Evolutionary conservation across 306 rosid species (phyloP), one percentile per base, ranked within the genome.

Genomic region (Fragaria iinumae): DNA sequence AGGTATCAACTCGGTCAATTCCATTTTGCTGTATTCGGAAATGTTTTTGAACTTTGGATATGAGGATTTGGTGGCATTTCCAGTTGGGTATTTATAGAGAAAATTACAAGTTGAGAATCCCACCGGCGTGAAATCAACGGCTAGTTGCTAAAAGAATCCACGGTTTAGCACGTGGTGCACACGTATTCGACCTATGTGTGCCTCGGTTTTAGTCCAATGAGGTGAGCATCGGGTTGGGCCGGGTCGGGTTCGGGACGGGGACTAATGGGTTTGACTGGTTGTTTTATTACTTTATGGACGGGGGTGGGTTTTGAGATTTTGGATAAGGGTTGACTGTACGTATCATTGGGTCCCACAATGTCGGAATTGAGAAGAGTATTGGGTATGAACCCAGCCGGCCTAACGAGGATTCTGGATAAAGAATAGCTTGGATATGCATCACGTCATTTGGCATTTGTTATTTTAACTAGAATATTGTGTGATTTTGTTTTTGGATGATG

Each of bases 1-100:
- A 6, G 91, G 86, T 20, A 88, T 73, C 69, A 88, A 74, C 77
- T 88, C 84, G 16, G 38, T 34, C 34, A 62, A 21, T 39, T 79
- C 77, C 73, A 76, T 49, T 21, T 47, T 29, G 1, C 23, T 0
- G 53, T 8, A 20, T 60, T 43, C 10, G 36, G 12, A 44, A 5
- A 11, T 1, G 2, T 47, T 52, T 52, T 36, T n/a, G 1, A 1
- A 3, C 4, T 12, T 43, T 2, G 39, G 39, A 0, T 27, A 1
- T 62, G n/a, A 29, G 41, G 20, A 12, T 11, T 11, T 1, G 20
- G 67, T 62, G 8, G 20, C n/a, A 32, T 29, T 4, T 63, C 16
- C n/a, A 14, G 68, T 29, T 29, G n/a, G 21, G 11, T 63, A 63
- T 63, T 63, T 63, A 32, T 63, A 14, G 68, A 1, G 18, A 27